Evolutionary conservation across 768 basidiomycete species (phyloP).

Genomic region (Russula foetens): DNA sequence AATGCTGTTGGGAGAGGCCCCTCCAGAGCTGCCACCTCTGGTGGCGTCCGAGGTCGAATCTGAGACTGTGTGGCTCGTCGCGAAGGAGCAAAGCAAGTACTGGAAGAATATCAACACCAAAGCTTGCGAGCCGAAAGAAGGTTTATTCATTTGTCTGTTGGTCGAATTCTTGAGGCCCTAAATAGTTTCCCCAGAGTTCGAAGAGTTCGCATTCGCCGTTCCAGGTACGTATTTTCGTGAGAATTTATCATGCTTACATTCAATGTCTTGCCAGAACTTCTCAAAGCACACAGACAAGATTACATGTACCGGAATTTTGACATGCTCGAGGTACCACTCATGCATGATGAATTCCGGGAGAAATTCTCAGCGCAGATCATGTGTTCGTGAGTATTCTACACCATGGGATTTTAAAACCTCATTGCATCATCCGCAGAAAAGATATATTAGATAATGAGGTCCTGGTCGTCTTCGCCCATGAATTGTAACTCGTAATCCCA

Average conservation of each 20-base stretch:
- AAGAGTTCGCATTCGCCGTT: conserved; percentile 55
- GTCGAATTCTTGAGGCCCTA: neutral
- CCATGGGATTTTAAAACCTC: neutral
- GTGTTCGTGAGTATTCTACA: conserved; percentile 66
- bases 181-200: conserved; percentile 38
- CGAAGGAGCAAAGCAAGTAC: conserved; percentile 78
- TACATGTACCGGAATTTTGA: conserved; percentile 67
- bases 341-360: conserved; percentile 54
- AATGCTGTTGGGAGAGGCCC: conserved; percentile 85
- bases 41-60: conserved; percentile 74
- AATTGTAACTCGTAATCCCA: conserved; percentile 53
- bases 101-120: conserved; percentile 87
- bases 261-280: conserved; percentile 47
- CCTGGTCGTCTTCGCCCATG: conserved; percentile 84
- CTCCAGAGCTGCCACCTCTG: conserved; percentile 64
- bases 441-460: conserved; percentile 74
- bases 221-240: conserved; percentile 40
- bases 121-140: conserved; percentile 73
- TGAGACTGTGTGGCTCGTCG: conserved; percentile 85
- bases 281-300: conserved; percentile 85
- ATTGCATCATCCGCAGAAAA: conserved; percentile 37
- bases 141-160: conserved; percentile 30
- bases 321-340: conserved; percentile 77
- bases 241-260: neutral
- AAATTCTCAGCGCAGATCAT: conserved; percentile 78